phyloP scores from a whole-genome alignment of 1,139 yeast species.

The Candida labiduridarum region DNA sequence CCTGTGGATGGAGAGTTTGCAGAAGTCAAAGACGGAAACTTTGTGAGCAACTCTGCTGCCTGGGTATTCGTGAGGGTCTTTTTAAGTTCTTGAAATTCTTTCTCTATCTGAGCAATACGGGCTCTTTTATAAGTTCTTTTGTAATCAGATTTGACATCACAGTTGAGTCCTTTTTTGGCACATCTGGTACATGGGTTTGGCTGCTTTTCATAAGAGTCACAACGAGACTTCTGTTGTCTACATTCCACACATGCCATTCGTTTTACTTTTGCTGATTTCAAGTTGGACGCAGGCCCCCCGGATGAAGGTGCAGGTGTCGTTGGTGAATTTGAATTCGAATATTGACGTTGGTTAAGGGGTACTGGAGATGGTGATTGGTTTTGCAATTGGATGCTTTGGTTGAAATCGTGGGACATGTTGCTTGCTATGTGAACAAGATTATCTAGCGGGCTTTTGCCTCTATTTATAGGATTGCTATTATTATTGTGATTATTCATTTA shows the following conservation, averaged over 20 bases:
- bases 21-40: conserved; percentile 29
- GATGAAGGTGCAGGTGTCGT: conserved; percentile 11
- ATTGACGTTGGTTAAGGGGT: conserved; percentile 6
- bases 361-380: conserved; percentile 19
- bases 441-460: conserved; percentile 31
- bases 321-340: conserved; percentile 8
- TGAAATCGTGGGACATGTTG: conserved; percentile 47
- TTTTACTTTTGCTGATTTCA: conserved; percentile 37
- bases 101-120: conserved; percentile 80
- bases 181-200: conserved; percentile 90
- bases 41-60: conserved; percentile 46
- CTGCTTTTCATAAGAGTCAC: conserved; percentile 78
- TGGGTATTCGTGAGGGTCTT: conserved; percentile 55
- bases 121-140: conserved; percentile 89
- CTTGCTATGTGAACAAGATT: conserved; percentile 46
- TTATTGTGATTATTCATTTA: not conserved
- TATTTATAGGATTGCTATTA: not conserved
- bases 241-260: conserved; percentile 94
- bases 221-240: conserved; percentile 88
- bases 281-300: not conserved
- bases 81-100: conserved; percentile 71
- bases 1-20: not conserved
- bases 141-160: conserved; percentile 77
- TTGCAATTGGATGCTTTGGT: conserved; percentile 28
- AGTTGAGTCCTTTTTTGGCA: conserved; percentile 63